phyloP scores from a whole-genome alignment of 2,329 filamentous ascomycete species.

The Colletotrichum siamense region DNA sequence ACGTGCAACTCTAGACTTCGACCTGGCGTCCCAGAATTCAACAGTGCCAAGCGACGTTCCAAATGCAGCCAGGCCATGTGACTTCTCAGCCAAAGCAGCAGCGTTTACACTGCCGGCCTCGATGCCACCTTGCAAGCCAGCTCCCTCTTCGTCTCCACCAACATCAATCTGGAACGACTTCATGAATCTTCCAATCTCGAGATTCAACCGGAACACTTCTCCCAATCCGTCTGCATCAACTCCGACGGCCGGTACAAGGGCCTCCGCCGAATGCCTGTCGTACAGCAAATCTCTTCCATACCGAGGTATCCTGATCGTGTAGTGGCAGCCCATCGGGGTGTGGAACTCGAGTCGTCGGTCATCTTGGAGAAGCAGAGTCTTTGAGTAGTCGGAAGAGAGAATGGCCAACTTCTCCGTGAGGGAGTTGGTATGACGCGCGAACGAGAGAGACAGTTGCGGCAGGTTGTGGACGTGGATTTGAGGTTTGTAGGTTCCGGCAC shows the following conservation, averaged over 20 bases:
- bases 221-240: slow-evolving; percentile 85
- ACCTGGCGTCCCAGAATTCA: slow-evolving; percentile 94
- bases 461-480: slow-evolving; percentile 97
- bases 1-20: slow-evolving; percentile 80
- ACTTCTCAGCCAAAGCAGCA: slow-evolving; percentile 84
- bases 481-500: slow-evolving; percentile 76
- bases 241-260: slow-evolving; percentile 85
- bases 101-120: slow-evolving; percentile 86
- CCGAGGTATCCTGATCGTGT: slow-evolving; percentile 85
- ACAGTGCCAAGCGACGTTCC: slow-evolving; percentile 95
- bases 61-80: slow-evolving; percentile 90
- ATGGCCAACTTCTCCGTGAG: slow-evolving; percentile 92
- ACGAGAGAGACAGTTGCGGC: slow-evolving; percentile 92
- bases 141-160: slow-evolving; percentile 76
- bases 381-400: slow-evolving; percentile 89
- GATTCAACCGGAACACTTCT: slow-evolving; percentile 90
- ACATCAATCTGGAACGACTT: slow-evolving; percentile 92
- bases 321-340: slow-evolving; percentile 85
- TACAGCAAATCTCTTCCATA: slow-evolving; percentile 93
- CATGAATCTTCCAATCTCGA: slow-evolving; percentile 94
- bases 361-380: slow-evolving; percentile 90
- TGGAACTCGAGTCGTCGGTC: slow-evolving; percentile 95
- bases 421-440: slow-evolving; percentile 86
- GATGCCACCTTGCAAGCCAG: slow-evolving; percentile 85
- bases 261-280: slow-evolving; percentile 81